Evolutionary conservation across 768 basidiomycete genomes (phyloP).

Genomic region (Tulasnella sp.): DNA sequence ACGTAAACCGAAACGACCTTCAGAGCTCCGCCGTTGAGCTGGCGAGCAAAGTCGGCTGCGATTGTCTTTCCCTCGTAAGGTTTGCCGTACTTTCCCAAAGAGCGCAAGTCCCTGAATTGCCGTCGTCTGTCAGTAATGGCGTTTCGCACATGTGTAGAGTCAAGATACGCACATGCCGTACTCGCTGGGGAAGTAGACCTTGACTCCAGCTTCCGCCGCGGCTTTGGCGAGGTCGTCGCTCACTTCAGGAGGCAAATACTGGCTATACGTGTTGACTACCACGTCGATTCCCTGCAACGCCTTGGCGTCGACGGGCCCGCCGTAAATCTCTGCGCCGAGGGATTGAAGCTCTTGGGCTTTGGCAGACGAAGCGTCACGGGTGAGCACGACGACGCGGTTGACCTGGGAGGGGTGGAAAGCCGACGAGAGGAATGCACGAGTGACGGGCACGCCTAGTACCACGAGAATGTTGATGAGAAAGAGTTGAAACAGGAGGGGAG

Average conservation of each 20-base stretch:
- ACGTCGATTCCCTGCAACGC: background rate
- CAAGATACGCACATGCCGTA: background rate
- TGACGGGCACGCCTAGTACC: background rate
- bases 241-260: background rate
- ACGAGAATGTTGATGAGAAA: background rate
- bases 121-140: background rate
- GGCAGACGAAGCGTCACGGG: background rate
- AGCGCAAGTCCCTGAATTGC: background rate
- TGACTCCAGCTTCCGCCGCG: background rate
- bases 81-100: background rate
- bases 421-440: background rate
- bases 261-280: background rate
- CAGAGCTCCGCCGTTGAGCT: background rate
- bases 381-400: conserved; percentile 11
- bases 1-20: conserved; percentile 10
- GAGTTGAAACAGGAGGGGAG: background rate
- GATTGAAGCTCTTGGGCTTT: background rate
- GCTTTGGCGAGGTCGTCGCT: background rate
- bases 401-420: background rate
- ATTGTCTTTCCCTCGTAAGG: background rate
- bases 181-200: conserved; percentile 18
- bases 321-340: background rate
- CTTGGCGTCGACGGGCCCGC: background rate
- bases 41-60: background rate
- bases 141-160: background rate